Evolutionary conservation across 257 asterid species (phyloP), one percentile per base, ranked within the genome.

Genomic region (Eucommia ulmoides): DNA sequence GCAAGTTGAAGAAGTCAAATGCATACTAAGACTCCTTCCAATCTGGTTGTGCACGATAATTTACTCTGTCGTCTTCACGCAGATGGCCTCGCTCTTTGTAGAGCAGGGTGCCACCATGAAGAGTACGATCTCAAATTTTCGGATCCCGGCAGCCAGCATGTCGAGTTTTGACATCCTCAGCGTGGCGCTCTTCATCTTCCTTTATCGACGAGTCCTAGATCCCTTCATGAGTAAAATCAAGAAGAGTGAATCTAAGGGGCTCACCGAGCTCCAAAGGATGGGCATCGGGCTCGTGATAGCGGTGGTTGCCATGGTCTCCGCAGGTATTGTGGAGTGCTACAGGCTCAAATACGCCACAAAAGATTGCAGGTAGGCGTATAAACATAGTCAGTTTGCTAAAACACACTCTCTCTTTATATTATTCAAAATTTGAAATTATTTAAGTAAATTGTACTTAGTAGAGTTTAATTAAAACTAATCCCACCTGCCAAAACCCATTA

Each of bases 21-120:
- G 68, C 60, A 66, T 66, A 23, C 9, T 66, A n/a, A 59, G 57
- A 22, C 22, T 66, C 49, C 24, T 66, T 5, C 73, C 73, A 2
- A 66, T 66, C 21, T 66, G 68, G 73, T 66, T 66, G 17, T 66
- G 73, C 68, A 66, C 73, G 12, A 66, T 66, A 18, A 21, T 61
- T 1, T 66, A 61, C 50, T 66, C 73, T 1, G 68, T 66, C 0
- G 53, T 66, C 47, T 66, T 55, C 64, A 60, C 73, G 20, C 73
- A 91, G 22, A 91, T 91, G 99, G 99, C 96, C 35, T 91, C 99
- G 0, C 74, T 91, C 22, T 91, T 91, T 8, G 99, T 91, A 0
- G 99, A 80, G 50, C 99, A 91, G 74, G 99, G 99, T 1, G 96
- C 80, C 15, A 83, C 93, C 5, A 91, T 91, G 99, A 77, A 58